These are phyloP conservation scores for Salvia hispanica DNA, from an alignment of 257 asterid species.

Conservation along the genomic window DNA sequence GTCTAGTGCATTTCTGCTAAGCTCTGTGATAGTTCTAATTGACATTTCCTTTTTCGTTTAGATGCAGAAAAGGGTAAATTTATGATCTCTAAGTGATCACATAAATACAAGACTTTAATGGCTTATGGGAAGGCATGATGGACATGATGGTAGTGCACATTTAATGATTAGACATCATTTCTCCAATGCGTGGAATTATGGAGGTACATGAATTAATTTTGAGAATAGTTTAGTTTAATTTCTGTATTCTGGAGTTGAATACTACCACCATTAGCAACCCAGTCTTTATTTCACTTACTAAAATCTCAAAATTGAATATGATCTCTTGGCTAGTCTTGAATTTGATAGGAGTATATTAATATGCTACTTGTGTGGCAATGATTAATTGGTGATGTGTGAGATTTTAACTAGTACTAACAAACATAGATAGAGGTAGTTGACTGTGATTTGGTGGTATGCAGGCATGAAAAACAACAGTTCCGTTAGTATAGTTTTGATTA, in stretches of 20 bases:
- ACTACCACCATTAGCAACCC: too few relatives aligned
- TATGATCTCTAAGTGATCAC: too few relatives aligned
- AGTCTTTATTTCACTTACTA: too few relatives aligned
- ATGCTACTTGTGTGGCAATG: background rate
- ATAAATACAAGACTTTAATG: conserved; percentile 10
- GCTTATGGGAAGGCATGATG: background rate
- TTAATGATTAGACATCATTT: conserved; percentile 40
- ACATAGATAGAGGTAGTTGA: background rate
- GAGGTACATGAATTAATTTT: conserved; percentile 28
- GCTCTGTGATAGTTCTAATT: conserved; percentile 25
- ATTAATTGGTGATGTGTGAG: background rate
- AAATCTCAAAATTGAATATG: too few relatives aligned
- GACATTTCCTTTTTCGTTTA: too few relatives aligned
- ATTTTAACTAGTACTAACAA: background rate
- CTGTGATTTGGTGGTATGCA: too few relatives aligned
- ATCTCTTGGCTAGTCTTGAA: background rate
- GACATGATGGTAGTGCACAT: conserved; percentile 45
- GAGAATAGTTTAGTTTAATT: conserved; percentile 14
- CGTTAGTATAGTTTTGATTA: too few relatives aligned
- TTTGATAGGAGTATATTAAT: background rate
- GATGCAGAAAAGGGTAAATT: too few relatives aligned
- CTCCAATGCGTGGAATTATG: conserved; percentile 34
- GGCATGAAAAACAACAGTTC: too few relatives aligned
- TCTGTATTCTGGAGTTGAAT: too few relatives aligned
- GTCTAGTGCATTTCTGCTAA: conserved; percentile 20